Base-by-base conservation (phyloP, 1,284 basidiomycete genomes). In the Bjerkandera adusta region DNA sequence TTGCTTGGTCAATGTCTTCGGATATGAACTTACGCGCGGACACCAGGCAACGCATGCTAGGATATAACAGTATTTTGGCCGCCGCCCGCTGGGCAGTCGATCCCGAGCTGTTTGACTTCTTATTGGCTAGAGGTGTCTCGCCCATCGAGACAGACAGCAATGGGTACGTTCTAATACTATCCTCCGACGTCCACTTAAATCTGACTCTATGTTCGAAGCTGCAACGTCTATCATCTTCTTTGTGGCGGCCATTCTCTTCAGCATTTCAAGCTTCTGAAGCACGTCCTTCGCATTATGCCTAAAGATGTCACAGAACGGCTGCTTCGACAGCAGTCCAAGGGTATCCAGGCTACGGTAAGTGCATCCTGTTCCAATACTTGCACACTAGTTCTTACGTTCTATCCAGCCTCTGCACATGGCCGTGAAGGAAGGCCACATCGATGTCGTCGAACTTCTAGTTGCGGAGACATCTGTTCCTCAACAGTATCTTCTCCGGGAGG, bases 171-270 rank as follows among this genome's bases (percentile, higher is more conserved):
- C 15, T n/a, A 13, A 25, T 15, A 13, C 24, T 36, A 1, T 29
- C 7, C 30, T n/a, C n/a, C n/a, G n/a, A n/a, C n/a, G n/a, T n/a
- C n/a, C n/a, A n/a, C n/a, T n/a, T n/a, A n/a, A n/a, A n/a, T n/a
- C n/a, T n/a, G n/a, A n/a, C n/a, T n/a, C n/a, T n/a, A n/a, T n/a
- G n/a, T n/a, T n/a, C n/a, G n/a, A n/a, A 81, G 79, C 6, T 76
- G 69, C 68, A 83, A 83, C 52, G 68, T 81, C 10, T 75, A 72
- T 48, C 79, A 82, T 56, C 57, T 71, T n/a, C 58, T 76, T 26
- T 73, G 69, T 52, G 37, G 47, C 1, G 24, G 45, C 1, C 60
- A 65, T 42, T 43, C 62, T 12, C 49, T 57, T 15, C 55, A 62
- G 0, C 49, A 54, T 22, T 5, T 47, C 5, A 51, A 47, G 29